Evolutionary conservation across 116 monocot genomes (phyloP), one percentile per base, ranked within the genome.

Genomic region (Iris pallida): DNA sequence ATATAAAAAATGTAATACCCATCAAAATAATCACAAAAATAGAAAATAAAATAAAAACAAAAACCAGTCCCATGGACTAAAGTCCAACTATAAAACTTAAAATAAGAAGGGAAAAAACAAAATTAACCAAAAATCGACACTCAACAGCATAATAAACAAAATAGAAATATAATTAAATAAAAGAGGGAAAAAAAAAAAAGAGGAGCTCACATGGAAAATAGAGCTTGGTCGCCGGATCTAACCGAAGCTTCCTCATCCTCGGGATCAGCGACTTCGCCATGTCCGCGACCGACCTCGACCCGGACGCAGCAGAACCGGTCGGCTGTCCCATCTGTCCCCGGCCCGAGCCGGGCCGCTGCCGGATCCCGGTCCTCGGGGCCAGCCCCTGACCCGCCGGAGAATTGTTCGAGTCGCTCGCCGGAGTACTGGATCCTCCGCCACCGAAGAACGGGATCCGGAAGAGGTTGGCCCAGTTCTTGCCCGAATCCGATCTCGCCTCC

Each of bases 131-230:
- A 30, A n/a, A n/a, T n/a, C n/a, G n/a, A n/a, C n/a, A n/a, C n/a
- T n/a, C n/a, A n/a, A n/a, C n/a, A n/a, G n/a, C n/a, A n/a, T n/a
- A n/a, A n/a, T n/a, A n/a, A n/a, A n/a, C n/a, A n/a, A n/a, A 30
- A 30, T 30, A 30, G 30, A 30, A 30, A 30, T 30, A 30, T 30
- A 30, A 30, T 30, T 30, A 30, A 30, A 30, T 30, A 1, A 30
- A 30, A 30, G 0, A n/a, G n/a, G n/a, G n/a, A n/a, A 1, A 30
- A 30, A 30, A 1, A 1, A 30, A 30, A 30, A 1, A 1, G 6
- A 57, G 15, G 11, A 54, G 62, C 90, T 84, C 75, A 95, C 95
- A 91, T 58, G 95, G 91, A 59, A 95, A 91, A 74, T 91, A 95
- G 59, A 95, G 88, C 72, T 95, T 95, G 52, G 42, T 74, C 3